Percentiles rank a stretch among this genome's conserved stretches.
These are phyloP conservation scores for Neospermospora avenae DNA, from an alignment of 2,329 filamentous ascomycete genomes.

Conservation along the genomic window DNA sequence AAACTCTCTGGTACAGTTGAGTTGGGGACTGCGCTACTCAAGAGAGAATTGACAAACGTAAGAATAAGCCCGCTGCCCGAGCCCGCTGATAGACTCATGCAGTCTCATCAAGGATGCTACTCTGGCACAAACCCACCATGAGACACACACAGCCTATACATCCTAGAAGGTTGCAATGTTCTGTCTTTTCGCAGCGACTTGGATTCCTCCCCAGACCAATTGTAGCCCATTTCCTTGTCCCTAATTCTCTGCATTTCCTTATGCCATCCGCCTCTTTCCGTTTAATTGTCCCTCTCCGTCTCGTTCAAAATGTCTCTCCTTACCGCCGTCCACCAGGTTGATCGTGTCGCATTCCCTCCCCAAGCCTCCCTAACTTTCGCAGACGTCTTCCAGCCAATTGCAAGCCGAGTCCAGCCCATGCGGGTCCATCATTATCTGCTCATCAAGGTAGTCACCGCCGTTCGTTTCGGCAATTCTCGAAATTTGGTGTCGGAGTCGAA, in stretches of 20 bases:
- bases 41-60: neutral
- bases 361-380: neutral
- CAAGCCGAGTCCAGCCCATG: neutral
- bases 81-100: constrained; percentile 1
- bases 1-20: no score
- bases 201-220: neutral
- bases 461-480: constrained; percentile 1
- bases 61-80: constrained; percentile 1
- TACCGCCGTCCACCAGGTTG: neutral
- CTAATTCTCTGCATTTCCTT: neutral
- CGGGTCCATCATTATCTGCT: neutral
- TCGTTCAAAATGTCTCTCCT: neutral
- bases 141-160: neutral
- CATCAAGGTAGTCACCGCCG: constrained; percentile 6
- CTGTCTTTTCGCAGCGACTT: neutral
- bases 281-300: neutral
- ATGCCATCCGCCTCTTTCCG: no score
- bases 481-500: neutral
- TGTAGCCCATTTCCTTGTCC: neutral
- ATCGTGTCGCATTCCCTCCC: neutral
- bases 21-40: no score
- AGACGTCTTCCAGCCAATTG: neutral
- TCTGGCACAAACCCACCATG: neutral
- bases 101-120: constrained; percentile 1
- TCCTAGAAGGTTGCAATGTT: neutral